Conservation (phyloP, 1,139 yeast species). For the Trichomonascaceae sp. region DNA sequence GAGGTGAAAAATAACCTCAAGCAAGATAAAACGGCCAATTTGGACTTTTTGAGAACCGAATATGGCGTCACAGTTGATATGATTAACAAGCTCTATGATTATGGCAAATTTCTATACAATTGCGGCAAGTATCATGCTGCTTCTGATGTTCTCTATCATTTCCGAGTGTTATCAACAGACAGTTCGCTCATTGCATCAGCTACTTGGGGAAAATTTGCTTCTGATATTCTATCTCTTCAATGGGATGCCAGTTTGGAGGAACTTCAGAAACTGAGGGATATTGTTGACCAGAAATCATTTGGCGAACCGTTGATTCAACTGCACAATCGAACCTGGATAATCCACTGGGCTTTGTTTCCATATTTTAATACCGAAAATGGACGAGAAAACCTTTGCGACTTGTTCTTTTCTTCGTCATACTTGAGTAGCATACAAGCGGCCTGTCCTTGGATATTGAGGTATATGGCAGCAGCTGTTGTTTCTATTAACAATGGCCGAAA, state of each 20-base stretch:
- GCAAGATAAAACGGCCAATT: constrained; percentile 49
- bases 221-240: constrained; percentile 47
- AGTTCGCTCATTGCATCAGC: constrained; percentile 46
- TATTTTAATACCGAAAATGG: constrained; percentile 47
- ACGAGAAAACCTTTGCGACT: constrained; percentile 45
- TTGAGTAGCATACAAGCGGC: constrained; percentile 60
- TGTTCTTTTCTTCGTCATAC: constrained; percentile 52
- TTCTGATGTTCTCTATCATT: constrained; percentile 49
- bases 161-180: constrained; percentile 48
- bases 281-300: constrained; percentile 48
- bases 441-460: constrained; percentile 61
- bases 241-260: constrained; percentile 49
- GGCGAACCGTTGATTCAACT: constrained; percentile 51
- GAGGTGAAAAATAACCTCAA: constrained; percentile 44
- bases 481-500: constrained; percentile 32
- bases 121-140: constrained; percentile 56
- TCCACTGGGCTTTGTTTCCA: constrained; percentile 61
- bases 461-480: constrained; percentile 53
- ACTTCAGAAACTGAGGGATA: constrained; percentile 47
- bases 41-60: constrained; percentile 39
- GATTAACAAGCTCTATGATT: constrained; percentile 46
- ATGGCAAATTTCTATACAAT: constrained; percentile 54
- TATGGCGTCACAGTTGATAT: constrained; percentile 44
- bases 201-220: constrained; percentile 60
- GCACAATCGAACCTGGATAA: constrained; percentile 57